Conservation (phyloP, 805 yeast genomes). For the Helenozyma baotianmanensis region DNA sequence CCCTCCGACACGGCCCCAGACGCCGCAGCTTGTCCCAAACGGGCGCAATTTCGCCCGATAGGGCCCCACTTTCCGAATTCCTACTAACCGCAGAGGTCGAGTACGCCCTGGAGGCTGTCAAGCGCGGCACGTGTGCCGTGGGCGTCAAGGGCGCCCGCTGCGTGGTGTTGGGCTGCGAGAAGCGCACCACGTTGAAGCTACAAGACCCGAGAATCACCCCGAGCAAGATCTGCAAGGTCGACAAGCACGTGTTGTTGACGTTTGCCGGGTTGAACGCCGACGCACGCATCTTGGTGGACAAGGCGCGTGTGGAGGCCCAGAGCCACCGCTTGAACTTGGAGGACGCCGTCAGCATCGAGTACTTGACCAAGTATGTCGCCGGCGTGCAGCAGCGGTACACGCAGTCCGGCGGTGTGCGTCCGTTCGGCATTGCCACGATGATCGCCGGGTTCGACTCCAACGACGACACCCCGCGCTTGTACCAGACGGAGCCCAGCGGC, state of each 20-base stretch:
- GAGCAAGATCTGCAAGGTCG: slow-evolving; percentile 86
- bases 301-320: slow-evolving; percentile 95
- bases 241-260: slow-evolving; percentile 84
- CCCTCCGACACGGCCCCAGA: too few relatives aligned
- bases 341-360: slow-evolving; percentile 88
- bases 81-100: slow-evolving; percentile 71
- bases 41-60: too few relatives aligned
- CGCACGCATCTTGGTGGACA: slow-evolving; percentile 89
- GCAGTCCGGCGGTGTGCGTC: slow-evolving; percentile 97
- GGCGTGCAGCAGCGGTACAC: slow-evolving; percentile 96
- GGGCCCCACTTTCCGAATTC: too few relatives aligned
- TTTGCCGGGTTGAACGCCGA: slow-evolving; percentile 99
- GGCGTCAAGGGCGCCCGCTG: slow-evolving; percentile 88
- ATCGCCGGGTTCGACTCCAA: slow-evolving; percentile 94
- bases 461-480: slow-evolving; percentile 75
- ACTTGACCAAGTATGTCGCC: slow-evolving; percentile 91
- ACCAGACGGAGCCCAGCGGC: slow-evolving; percentile 96
- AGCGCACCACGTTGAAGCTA: slow-evolving; percentile 88
- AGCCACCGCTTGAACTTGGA: slow-evolving; percentile 90
- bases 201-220: slow-evolving; percentile 98
- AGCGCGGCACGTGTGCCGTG: slow-evolving; percentile 96
- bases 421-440: slow-evolving; percentile 92
- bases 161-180: slow-evolving; percentile 95
- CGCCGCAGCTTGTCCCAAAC: too few relatives aligned
- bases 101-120: slow-evolving; percentile 95